Base-by-base conservation (phyloP, 2,329 filamentous ascomycete species). In the Botrytis byssoidea region DNA sequence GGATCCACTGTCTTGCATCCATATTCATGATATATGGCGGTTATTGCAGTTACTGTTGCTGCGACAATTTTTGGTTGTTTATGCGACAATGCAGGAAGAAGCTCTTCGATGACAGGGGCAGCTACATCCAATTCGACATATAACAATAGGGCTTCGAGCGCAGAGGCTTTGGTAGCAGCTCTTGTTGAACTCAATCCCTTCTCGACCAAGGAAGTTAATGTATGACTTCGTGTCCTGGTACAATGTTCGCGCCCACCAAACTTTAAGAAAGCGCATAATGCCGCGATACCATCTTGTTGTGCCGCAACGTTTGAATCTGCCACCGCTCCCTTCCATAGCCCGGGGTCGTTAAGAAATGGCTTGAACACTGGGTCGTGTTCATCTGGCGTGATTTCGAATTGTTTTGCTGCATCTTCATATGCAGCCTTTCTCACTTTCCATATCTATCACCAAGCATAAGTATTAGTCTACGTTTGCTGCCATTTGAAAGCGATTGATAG, bases 351-450 rank as follows among this genome's bases (percentile, higher is more conserved):
- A 75, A 96, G 84, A 80, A 98, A 99, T 1, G 95, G 94, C 78
- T 90, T 88, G 79, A 99, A 98, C 51, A 91, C 91, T 20, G 94
- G 91, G 81, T 97, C 93, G 78, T 90, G 88, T 82, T 98, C 95
- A 83, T 95, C 92, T 75, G 93, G 91, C 9, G 95, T 94, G 74
- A 89, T 86, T 81, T 94, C 91, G 82, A 99, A 98, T 78, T 91
- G 89, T 83, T 96, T 95, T 59, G 92, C 89, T 32, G 94, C 95
- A 78, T 96, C 94, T 86, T 99, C 96, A 82, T 98, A 99, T 71
- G 91, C 96, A 81, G 90, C 90, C 85, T 99, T 99, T 80, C 96
- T 90, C 60, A 97, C 95, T 88, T 99, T 99, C 96, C 96, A 99
- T 80, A 93, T 89, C 92, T 93, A 60, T 25, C 79, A 60, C 55